Base-by-base conservation (phyloP, 2,329 filamentous ascomycete genomes). In the Berkeleyomyces rouxiae region DNA sequence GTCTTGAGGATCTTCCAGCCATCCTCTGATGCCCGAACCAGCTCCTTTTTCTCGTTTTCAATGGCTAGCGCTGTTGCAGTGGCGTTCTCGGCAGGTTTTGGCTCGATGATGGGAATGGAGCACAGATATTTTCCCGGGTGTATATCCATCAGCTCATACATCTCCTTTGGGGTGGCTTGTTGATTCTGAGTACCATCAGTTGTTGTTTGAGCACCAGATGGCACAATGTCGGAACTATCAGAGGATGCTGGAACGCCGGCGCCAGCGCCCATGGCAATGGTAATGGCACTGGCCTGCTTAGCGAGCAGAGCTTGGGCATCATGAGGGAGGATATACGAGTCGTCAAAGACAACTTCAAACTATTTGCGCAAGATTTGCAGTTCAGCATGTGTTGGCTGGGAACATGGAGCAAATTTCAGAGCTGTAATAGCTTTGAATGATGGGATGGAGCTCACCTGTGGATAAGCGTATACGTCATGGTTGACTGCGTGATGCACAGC, bases 401-500 rank as follows among this genome's bases (percentile, higher is more conserved):
- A 5, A 47, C 49, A 13, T 23, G 9, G 36, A 16, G 10, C 7
- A 31, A 23, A 23, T 10, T 23, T 7, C 7, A 40, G 23, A 58
- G 36, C 51, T 59, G 53, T 23, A 33, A 59, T 59, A 23, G 23
- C 33, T 37, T 37, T 36, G 43, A 31, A 47, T 37, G 58, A 11
- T 59, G 47, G 31, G 51, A 59, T 44, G 61, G 36, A 49, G 69
- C 77, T 66, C 77, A 92, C 88, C 80, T 93, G 89, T 9, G 91
- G 91, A 73, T 87, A 90, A 16, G 90, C 90, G 63, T 95, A 79
- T 60, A 96, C 73, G 71, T 96, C 91, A 70, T 95, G 89, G 69
- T 93, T 85, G 63, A 95, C 53, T 31, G 63, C 49, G 36, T 60
- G 58, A 16, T 60, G 58, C 58, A 46, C 40, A 36, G 31, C 43